Percentiles rank a stretch among this genome's conserved stretches.
Evolutionary conservation across 345 rosid genomes (phyloP).

Genomic region (Erodium maritimum): DNA sequence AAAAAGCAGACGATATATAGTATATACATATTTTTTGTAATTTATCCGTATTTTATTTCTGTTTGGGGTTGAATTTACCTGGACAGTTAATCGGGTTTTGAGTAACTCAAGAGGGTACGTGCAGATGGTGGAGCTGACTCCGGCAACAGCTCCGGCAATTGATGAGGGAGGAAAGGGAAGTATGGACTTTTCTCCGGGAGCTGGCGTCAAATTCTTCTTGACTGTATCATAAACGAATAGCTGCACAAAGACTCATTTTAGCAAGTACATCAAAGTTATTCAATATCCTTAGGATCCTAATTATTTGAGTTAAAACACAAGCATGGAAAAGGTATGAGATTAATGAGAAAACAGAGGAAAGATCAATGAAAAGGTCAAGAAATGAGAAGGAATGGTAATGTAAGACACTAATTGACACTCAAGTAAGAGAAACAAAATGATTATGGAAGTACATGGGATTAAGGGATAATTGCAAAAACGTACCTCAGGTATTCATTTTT

Average conservation of each 20-base stretch:
- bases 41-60: background rate
- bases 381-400: too few relatives aligned
- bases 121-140: constrained; percentile 84
- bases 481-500: too few relatives aligned
- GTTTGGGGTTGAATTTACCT: constrained; percentile 27
- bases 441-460: too few relatives aligned
- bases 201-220: constrained; percentile 59
- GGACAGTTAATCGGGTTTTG: constrained; percentile 86
- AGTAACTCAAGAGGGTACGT: constrained; percentile 88
- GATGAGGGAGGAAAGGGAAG: constrained; percentile 69
- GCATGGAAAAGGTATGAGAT: too few relatives aligned
- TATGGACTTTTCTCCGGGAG: constrained; percentile 54
- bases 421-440: too few relatives aligned
- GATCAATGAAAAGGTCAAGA: too few relatives aligned
- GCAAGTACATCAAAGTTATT: background rate
- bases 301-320: too few relatives aligned
- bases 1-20: too few relatives aligned
- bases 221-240: constrained; percentile 84
- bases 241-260: constrained; percentile 27
- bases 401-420: too few relatives aligned
- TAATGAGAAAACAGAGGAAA: too few relatives aligned
- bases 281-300: too few relatives aligned
- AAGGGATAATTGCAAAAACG: too few relatives aligned
- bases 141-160: constrained; percentile 98
- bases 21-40: background rate